Conservation (phyloP, 305 asterid species). For the Plantago lanceolata region DNA sequence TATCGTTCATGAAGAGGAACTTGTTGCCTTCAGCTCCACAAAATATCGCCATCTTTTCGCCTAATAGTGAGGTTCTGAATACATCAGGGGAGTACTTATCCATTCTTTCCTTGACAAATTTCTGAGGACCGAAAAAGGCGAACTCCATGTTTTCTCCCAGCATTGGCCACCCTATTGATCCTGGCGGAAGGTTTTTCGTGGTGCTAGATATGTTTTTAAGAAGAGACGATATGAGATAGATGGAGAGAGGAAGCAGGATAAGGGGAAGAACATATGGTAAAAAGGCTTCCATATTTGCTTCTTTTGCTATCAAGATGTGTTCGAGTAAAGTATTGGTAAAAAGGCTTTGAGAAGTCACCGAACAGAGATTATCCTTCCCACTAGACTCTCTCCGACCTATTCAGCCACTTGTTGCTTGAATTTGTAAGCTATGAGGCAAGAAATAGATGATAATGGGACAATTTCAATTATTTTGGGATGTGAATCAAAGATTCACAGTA, state of each 20-base stretch:
- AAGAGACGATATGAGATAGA: constrained; percentile 22
- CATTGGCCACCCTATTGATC: constrained; percentile 40
- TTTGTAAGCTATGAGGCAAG: not conserved
- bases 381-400: no score
- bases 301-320: constrained; percentile 7
- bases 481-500: no score
- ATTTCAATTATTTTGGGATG: constrained; percentile 14
- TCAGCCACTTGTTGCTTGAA: no score
- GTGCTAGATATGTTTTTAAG: constrained; percentile 15
- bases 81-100: constrained; percentile 31
- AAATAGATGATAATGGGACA: constrained; percentile 9
- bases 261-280: constrained; percentile 31
- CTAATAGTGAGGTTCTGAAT: constrained; percentile 38
- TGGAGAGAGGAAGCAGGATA: constrained; percentile 33
- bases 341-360: constrained; percentile 2
- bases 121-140: constrained; percentile 35
- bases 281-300: constrained; percentile 27
- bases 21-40: constrained; percentile 49
- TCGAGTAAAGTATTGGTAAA: constrained; percentile 5
- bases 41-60: constrained; percentile 41
- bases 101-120: constrained; percentile 40
- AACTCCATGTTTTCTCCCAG: constrained; percentile 42
- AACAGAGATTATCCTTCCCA: constrained; percentile 19
- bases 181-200: constrained; percentile 30
- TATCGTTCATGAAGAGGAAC: constrained; percentile 42